phyloP scores from a whole-genome alignment of 1,139 yeast genomes.

The Blastobotrys apis region DNA sequence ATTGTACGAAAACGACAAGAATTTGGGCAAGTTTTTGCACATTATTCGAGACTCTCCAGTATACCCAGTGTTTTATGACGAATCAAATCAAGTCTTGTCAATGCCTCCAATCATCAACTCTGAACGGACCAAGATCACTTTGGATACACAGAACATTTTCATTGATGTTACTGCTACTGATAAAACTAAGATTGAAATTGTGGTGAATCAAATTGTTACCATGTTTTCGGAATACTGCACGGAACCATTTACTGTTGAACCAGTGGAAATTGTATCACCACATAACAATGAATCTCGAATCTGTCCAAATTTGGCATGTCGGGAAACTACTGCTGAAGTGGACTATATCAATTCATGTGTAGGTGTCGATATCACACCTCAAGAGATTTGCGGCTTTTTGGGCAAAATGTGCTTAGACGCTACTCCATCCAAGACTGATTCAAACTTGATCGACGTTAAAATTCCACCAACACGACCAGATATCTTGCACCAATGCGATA shows the following conservation, averaged over 20 bases:
- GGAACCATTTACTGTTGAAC: conserved; percentile 72
- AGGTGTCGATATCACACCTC: conserved; percentile 68
- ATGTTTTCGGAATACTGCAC: conserved; percentile 82
- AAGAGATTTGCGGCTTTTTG: conserved; percentile 64
- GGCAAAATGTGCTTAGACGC: conserved; percentile 80
- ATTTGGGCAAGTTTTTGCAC: conserved; percentile 81
- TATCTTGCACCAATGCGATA: conserved; percentile 94
- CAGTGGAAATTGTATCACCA: conserved; percentile 75
- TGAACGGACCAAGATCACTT: conserved; percentile 79
- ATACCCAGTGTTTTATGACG: conserved; percentile 84
- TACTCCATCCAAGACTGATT: conserved; percentile 45
- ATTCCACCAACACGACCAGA: conserved; percentile 96
- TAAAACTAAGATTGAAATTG: conserved; percentile 85
- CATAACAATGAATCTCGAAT: conserved; percentile 77
- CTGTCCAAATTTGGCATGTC: conserved; percentile 68
- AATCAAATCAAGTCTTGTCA: conserved; percentile 75
- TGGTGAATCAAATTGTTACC: conserved; percentile 85
- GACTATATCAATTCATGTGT: conserved; percentile 87
- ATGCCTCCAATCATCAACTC: conserved; percentile 97
- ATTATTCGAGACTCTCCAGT: conserved; percentile 86
- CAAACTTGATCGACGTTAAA: conserved; percentile 58
- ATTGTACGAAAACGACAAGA: conserved; percentile 85
- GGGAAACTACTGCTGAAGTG: conserved; percentile 69
- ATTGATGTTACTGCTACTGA: conserved; percentile 96
- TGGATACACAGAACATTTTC: conserved; percentile 82